A percentile compares a stretch with the other conserved stretches of the same genome.
Evolutionary conservation across 169 alveolate species (phyloP).

Genomic region (Eimeria praecox): DNA sequence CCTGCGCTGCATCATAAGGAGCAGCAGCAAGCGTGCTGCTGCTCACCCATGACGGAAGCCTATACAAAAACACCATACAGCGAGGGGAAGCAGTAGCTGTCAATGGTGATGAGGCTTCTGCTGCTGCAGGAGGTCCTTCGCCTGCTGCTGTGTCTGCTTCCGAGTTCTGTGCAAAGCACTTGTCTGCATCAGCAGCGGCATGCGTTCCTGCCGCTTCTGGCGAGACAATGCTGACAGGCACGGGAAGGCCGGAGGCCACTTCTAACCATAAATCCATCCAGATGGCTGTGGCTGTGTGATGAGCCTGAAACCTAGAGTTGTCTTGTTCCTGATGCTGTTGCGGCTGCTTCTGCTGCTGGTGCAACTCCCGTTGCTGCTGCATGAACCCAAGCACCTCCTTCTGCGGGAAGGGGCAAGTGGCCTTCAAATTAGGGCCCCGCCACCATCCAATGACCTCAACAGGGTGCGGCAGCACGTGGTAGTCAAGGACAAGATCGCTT

Average conservation of each 20-base stretch:
- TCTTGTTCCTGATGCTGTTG: background rate
- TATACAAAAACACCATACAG: slow-evolving; percentile 35
- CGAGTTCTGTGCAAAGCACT: background rate
- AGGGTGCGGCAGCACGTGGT: slow-evolving; percentile 70
- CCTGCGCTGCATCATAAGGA: slow-evolving; percentile 71
- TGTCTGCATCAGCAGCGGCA: background rate
- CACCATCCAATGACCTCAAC: slow-evolving; percentile 57
- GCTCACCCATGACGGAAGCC: slow-evolving; percentile 55
- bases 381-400: background rate
- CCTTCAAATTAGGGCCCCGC: slow-evolving; percentile 13
- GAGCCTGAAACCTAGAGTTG: background rate
- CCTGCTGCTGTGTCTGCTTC: slow-evolving; percentile 59
- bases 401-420: slow-evolving; percentile 29
- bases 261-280: slow-evolving; percentile 67
- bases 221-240: slow-evolving; percentile 11
- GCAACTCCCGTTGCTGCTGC: slow-evolving; percentile 23
- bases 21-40: slow-evolving; percentile 66
- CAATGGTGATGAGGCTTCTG: background rate
- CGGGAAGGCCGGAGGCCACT: slow-evolving; percentile 38
- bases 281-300: background rate
- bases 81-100: slow-evolving; percentile 59
- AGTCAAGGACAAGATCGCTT: slow-evolving; percentile 12
- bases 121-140: slow-evolving; percentile 24
- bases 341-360: slow-evolving; percentile 12
- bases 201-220: background rate